Percentiles rank a stretch among this genome's conserved stretches.
Evolutionary conservation across 257 asterid genomes (phyloP).

Genomic region (Penstemon barbatus): DNA sequence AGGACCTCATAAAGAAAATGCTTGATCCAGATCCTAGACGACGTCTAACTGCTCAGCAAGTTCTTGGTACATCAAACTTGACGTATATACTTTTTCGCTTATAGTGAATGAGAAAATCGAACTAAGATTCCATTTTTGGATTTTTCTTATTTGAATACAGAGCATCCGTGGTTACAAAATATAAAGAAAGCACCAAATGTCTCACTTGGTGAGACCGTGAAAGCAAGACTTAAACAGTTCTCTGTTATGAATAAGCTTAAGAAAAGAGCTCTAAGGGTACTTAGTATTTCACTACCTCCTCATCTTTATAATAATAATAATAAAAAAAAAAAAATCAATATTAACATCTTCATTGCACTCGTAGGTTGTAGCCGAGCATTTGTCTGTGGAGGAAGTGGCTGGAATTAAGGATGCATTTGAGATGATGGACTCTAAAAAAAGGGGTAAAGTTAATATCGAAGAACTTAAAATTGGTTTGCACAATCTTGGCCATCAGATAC

Average conservation of each 20-base stretch:
- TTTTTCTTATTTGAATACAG: slow-evolving; percentile 34
- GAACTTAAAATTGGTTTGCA: slow-evolving; percentile 59
- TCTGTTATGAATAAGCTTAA: slow-evolving; percentile 76
- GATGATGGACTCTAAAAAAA: slow-evolving; percentile 57
- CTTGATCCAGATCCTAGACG: slow-evolving; percentile 60
- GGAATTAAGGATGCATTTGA: slow-evolving; percentile 71
- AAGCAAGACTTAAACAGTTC: slow-evolving; percentile 75
- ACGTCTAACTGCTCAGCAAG: slow-evolving; percentile 70
- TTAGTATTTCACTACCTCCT: slow-evolving; percentile 7
- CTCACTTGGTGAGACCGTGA: slow-evolving; percentile 72
- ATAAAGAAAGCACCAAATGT: slow-evolving; percentile 71
- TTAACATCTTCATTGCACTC: slow-evolving; percentile 10
- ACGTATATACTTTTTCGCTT: slow-evolving; percentile 5
- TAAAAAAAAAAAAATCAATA: no score
- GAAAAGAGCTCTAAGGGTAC: slow-evolving; percentile 68
- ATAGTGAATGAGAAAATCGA: slow-evolving; percentile 1
- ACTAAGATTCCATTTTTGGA: slow-evolving; percentile 10
- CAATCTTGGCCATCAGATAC: slow-evolving; percentile 64
- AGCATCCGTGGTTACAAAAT: slow-evolving; percentile 75
- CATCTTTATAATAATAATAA: not conserved
- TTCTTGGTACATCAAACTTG: slow-evolving; percentile 50
- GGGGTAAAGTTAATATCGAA: slow-evolving; percentile 50
- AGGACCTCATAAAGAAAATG: slow-evolving; percentile 77
- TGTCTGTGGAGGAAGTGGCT: slow-evolving; percentile 74
- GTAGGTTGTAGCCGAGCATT: slow-evolving; percentile 70